Percentiles rank a stretch among this genome's conserved stretches.
Evolutionary conservation across 1,284 basidiomycete species (phyloP).

Genomic region (Agaricales sp.): DNA sequence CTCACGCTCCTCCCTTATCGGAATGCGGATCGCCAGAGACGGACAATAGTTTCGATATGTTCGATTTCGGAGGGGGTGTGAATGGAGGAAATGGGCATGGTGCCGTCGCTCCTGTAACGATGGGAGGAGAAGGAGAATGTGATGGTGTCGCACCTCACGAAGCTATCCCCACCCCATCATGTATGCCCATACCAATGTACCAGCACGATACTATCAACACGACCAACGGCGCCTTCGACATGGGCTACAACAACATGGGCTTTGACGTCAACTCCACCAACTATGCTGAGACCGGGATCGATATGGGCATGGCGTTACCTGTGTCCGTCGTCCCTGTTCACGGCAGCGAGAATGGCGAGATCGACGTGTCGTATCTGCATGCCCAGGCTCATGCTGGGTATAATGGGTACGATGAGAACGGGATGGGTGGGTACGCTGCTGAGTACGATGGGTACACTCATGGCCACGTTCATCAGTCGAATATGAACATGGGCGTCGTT

Average conservation of each 20-base stretch:
- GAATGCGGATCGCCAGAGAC: not conserved
- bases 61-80: not conserved
- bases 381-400: not conserved
- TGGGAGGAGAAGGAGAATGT: not conserved
- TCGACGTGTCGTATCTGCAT: not conserved
- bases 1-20: no score
- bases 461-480: no score
- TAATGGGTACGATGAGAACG: no score
- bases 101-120: not conserved
- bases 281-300: not conserved
- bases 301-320: not conserved
- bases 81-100: not conserved
- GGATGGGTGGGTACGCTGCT: not conserved
- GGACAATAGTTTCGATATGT: not conserved
- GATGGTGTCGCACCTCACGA: not conserved
- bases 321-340: not conserved
- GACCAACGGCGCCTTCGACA: not conserved
- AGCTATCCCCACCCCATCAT: not conserved
- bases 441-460: not conserved
- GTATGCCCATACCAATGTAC: no score
- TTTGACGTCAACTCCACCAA: not conserved
- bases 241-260: not conserved
- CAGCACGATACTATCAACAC: not conserved
- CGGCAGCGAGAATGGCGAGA: not conserved
- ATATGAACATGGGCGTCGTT: no score